Base-by-base conservation (phyloP, 2,329 filamentous ascomycete genomes). In the Alternaria tenuissima region DNA sequence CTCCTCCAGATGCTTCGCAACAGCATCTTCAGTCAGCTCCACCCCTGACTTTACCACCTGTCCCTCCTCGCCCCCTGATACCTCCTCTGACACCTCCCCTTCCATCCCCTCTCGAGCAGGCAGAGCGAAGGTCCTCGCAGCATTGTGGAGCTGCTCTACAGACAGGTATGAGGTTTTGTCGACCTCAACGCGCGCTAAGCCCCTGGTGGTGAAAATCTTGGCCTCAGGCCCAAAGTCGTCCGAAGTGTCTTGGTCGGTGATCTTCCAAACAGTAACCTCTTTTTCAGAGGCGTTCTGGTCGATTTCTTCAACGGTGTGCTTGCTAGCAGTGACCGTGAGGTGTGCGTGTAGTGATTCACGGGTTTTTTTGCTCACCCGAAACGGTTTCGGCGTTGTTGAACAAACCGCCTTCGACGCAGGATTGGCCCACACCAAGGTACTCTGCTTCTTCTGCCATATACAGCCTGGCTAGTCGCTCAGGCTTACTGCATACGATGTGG, bases 371-470 rank as follows among this genome's bases (percentile, higher is more conserved):
- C 28, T 67, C 65, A 30, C 58, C 55, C 38, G 43, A 55, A 47
- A 66, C 47, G n/a, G 41, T 56, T 39, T 64, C 63, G 7, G 20
- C 48, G 22, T 54, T 46, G 14, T 32, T 51, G n/a, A 58, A 67
- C 38, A 67, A 36, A 7, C 57, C 57, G 20, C 22, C 52, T 48
- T 66, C 63, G 24, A 57, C 52, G 53, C 64, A 65, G 18, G 55
- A 57, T 47, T 59, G 39, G 4, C 65, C 65, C n/a, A 62, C 52
- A 28, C 54, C 43, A 11, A 67, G 55, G 11, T 60, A 55, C n/a
- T 65, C 65, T 18, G 43, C 55, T 26, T 66, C 65, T 12, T 64
- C 63, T 8, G 55, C 42, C 61, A 64, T 64, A 20, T 61, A 64
- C 7, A 66, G 55, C 57, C 65, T 55, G 5, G 57, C 61, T 9